A percentile compares a stretch with the other conserved stretches of the same genome.
Conservation (phyloP, 805 yeast genomes). For the Saccharomycopsis fibuligera region DNA sequence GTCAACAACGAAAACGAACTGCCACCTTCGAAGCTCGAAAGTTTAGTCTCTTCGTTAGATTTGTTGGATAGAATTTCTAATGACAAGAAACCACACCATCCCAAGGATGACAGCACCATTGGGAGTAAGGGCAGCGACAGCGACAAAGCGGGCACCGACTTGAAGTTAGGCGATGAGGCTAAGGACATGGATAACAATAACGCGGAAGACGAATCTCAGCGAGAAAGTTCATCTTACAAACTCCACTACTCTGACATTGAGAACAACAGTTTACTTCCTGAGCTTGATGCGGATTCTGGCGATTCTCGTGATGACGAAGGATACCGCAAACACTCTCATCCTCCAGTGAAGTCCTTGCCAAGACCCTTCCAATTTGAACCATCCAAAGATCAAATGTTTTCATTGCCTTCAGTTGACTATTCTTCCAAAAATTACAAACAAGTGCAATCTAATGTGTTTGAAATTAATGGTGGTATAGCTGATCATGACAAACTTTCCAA, state of each 20-base stretch:
- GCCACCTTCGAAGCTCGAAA: too few species aligned
- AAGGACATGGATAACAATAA: neutral
- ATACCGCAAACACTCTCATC: neutral
- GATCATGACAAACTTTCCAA: slow-evolving; percentile 26
- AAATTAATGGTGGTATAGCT: slow-evolving; percentile 27
- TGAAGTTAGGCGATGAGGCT: neutral
- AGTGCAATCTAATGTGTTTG: slow-evolving; percentile 28
- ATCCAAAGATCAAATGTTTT: neutral
- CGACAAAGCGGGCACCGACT: neutral
- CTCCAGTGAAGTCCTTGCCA: slow-evolving; percentile 13
- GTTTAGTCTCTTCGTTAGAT: too few species aligned
- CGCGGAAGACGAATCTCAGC: too few species aligned
- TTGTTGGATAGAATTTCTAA: too few species aligned
- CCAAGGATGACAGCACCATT: neutral
- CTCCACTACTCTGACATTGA: too few species aligned
- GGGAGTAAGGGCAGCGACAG: neutral
- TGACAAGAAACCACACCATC: too few species aligned
- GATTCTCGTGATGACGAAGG: slow-evolving; percentile 6
- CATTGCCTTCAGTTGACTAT: slow-evolving; percentile 15
- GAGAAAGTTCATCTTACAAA: too few species aligned
- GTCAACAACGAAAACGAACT: neutral
- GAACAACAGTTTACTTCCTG: too few species aligned
- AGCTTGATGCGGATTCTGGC: slow-evolving; percentile 6
- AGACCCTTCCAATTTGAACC: slow-evolving; percentile 12
- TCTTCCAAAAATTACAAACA: slow-evolving; percentile 22